Evolutionary conservation across 441 rosid species (phyloP), one percentile per base, ranked within the genome.

Genomic region (Populus trichocarpa): DNA sequence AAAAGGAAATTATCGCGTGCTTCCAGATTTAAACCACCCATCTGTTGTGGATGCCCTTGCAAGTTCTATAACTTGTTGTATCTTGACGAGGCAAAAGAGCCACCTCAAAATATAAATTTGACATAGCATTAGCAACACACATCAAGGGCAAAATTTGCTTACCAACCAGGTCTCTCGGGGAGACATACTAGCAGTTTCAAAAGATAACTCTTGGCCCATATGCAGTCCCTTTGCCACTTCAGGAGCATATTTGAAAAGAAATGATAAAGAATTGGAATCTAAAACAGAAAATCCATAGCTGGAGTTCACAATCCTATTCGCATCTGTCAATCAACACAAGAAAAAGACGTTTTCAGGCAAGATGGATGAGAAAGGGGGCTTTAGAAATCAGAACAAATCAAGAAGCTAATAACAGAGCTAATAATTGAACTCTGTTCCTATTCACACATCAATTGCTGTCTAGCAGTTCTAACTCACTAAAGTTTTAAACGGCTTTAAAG

Each of bases 181-280:
- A 73, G 97, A 90, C 64, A 72, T 66, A 32, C 82, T 86, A 59
- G 90, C 86, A 33, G 87, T 82, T 78, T 77, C 80, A 42, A 87
- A 78, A 72, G 97, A 86, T 67, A 85, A 91, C 8, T 86, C 90
- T 35, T 91, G 76, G 74, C 82, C 84, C 81, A 87, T 74, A 33
- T 84, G 77, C 88, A 96, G 81, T 72, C 84, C 88, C 88, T 86
- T 84, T 20, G 95, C 92, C 73, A 84, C 87, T 81, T 90, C 92
- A 25, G 97, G 97, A 26, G 90, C 87, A 79, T 86, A 72, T 80
- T 94, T 91, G 70, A 92, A 93, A 77, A 96, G 76, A 85, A 93
- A 94, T 83, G 70, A 75, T 69, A 94, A 83, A 57, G 96, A 85
- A 77, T 94, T 96, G 85, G 99, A 90, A 87, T 96, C 99, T 81